phyloP scores from a whole-genome alignment of 140 eudicot genomes.

The Senecio squalidus region DNA sequence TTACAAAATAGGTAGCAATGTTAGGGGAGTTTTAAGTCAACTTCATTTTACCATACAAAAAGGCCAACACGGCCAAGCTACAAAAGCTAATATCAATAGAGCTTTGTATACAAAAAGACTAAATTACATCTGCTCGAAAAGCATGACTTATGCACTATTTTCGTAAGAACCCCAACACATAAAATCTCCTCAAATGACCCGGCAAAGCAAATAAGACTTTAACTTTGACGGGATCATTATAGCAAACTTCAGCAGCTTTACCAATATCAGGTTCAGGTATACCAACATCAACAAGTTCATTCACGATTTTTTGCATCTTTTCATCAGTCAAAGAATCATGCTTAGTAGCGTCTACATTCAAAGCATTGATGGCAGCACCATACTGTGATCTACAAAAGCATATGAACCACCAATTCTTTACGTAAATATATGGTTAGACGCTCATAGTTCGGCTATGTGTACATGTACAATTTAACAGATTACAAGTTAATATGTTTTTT shows the following conservation, averaged over 20 bases:
- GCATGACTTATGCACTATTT: background rate
- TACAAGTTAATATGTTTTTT: no score
- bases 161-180: background rate
- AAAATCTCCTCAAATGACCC: constrained; percentile 2
- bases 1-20: background rate
- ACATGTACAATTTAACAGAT: no score
- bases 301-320: background rate
- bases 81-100: background rate
- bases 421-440: no score
- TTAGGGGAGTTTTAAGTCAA: background rate
- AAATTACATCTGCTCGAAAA: background rate
- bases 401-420: no score
- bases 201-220: constrained; percentile 15
- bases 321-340: background rate
- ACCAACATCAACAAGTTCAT: constrained; percentile 4
- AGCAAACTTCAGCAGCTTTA: constrained; percentile 18
- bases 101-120: background rate
- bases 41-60: background rate
- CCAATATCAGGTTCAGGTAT: background rate
- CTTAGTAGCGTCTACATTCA: background rate
- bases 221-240: background rate
- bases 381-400: background rate
- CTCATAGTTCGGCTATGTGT: no score
- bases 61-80: background rate
- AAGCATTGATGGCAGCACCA: background rate